Evolutionary conservation across 2,329 filamentous ascomycete species (phyloP).

Genomic region (Exophiala dermatitidis): DNA sequence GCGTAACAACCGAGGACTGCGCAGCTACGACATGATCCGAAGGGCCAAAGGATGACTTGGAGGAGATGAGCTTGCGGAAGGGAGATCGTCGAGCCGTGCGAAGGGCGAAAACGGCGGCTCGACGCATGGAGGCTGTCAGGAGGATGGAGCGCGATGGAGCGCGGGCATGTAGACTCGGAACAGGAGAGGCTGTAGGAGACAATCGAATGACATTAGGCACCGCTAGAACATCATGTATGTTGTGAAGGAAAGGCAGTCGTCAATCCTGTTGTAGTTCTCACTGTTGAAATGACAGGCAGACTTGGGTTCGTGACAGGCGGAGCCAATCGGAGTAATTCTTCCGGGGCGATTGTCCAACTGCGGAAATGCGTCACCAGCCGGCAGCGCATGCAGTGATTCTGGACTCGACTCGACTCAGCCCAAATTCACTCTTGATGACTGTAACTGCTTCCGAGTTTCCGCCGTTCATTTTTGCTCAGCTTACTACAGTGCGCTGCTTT

Average conservation of each 20-base stretch:
- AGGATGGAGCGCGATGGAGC: slow-evolving; percentile 5
- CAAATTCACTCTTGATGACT: background rate
- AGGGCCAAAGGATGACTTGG: slow-evolving; percentile 33
- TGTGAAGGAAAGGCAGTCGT: no score
- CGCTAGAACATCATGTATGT: no score
- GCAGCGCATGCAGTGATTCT: no score
- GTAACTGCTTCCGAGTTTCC: background rate
- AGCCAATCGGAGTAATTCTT: background rate
- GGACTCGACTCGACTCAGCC: no score
- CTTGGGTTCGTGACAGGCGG: background rate
- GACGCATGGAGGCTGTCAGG: slow-evolving; percentile 39
- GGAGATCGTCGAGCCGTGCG: slow-evolving; percentile 42
- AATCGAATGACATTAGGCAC: background rate
- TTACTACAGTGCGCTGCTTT: no score
- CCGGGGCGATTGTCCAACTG: background rate
- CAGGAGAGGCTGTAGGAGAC: background rate
- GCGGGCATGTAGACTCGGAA: slow-evolving; percentile 4
- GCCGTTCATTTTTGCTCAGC: no score
- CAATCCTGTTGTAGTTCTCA: no score
- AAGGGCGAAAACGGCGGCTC: slow-evolving; percentile 40
- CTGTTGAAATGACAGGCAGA: background rate
- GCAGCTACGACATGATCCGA: slow-evolving; percentile 34
- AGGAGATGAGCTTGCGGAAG: slow-evolving; percentile 36
- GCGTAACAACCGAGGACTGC: slow-evolving; percentile 29
- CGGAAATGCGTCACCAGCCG: background rate